phyloP scores from a whole-genome alignment of 352 stramenopile genomes.

The Phytophthora litchii region DNA sequence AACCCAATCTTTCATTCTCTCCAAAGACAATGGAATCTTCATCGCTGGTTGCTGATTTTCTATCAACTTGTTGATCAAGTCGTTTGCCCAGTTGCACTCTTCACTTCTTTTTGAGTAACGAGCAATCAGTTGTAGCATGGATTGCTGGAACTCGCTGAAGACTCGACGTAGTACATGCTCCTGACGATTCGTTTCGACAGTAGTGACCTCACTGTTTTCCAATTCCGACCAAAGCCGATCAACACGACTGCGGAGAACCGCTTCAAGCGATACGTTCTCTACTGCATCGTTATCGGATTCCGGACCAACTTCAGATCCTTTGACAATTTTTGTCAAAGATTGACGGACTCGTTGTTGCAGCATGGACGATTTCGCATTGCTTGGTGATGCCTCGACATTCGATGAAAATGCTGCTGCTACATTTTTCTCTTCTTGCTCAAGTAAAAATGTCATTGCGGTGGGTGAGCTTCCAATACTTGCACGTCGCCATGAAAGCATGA shows the following conservation, averaged over 20 bases:
- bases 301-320: slow-evolving; percentile 5
- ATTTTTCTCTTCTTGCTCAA: slow-evolving; percentile 32
- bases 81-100: slow-evolving; percentile 40
- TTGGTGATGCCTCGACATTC: background rate
- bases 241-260: slow-evolving; percentile 20
- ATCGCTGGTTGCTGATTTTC: slow-evolving; percentile 1
- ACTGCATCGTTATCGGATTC: slow-evolving; percentile 8
- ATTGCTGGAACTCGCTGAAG: slow-evolving; percentile 38
- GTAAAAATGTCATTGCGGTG: slow-evolving; percentile 7
- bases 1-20: slow-evolving; percentile 35
- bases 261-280: slow-evolving; percentile 30
- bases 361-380: slow-evolving; percentile 3
- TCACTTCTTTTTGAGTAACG: slow-evolving; percentile 31
- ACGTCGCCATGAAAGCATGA: slow-evolving; percentile 46
- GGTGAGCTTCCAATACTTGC: slow-evolving; percentile 18
- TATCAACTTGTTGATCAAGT: slow-evolving; percentile 7
- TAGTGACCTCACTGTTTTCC: slow-evolving; percentile 28
- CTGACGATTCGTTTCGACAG: slow-evolving; percentile 25
- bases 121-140: slow-evolving; percentile 36
- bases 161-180: slow-evolving; percentile 19
- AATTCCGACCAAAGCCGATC: slow-evolving; percentile 38
- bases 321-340: slow-evolving; percentile 22
- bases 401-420: slow-evolving; percentile 19
- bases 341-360: slow-evolving; percentile 28
- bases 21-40: slow-evolving; percentile 28